Conservation (phyloP, 352 stramenopile species). For the Phytophthora pseudosyringae region DNA sequence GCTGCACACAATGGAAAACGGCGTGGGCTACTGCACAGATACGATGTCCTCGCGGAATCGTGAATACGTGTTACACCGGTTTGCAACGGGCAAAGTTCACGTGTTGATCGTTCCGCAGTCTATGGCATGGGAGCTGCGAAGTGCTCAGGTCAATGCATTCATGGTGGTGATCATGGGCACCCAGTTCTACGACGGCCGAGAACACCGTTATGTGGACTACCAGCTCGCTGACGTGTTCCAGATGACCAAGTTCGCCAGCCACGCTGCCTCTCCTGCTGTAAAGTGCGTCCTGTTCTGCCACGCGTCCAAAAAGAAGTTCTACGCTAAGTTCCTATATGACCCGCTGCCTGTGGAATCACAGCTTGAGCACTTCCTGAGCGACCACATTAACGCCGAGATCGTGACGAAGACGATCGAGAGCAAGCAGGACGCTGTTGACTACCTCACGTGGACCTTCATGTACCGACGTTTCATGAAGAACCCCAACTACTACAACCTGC, state of each 20-base stretch:
- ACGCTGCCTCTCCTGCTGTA: slow-evolving; percentile 50
- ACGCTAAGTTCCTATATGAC: slow-evolving; percentile 99
- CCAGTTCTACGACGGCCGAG: slow-evolving; percentile 96
- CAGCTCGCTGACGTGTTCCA: slow-evolving; percentile 97
- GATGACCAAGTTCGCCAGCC: slow-evolving; percentile 95
- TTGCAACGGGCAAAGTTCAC: slow-evolving; percentile 85
- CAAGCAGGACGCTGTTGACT: slow-evolving; percentile 99
- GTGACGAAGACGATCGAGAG: slow-evolving; percentile 98
- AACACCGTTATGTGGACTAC: slow-evolving; percentile 98
- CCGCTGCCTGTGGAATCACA: slow-evolving; percentile 99
- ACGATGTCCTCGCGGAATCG: slow-evolving; percentile 93
- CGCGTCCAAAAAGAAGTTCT: slow-evolving; percentile 97
- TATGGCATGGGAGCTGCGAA: slow-evolving; percentile 93
- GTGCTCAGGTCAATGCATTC: slow-evolving; percentile 78
- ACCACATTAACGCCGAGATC: slow-evolving; percentile 99
- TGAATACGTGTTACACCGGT: slow-evolving; percentile 91
- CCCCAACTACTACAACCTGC: slow-evolving; percentile 99
- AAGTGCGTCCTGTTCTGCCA: slow-evolving; percentile 98
- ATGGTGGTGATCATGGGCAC: slow-evolving; percentile 98
- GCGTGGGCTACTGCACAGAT: slow-evolving; percentile 96
- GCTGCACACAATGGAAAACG: slow-evolving; percentile 93
- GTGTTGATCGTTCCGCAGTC: slow-evolving; percentile 95
- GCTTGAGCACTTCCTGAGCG: slow-evolving; percentile 97
- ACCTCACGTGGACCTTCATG: slow-evolving; percentile 99
- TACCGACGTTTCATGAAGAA: slow-evolving; percentile 99